These are phyloP conservation scores for Hypoxylon sp. DNA, from an alignment of 2,329 filamentous ascomycete genomes.

Conservation along the genomic window DNA sequence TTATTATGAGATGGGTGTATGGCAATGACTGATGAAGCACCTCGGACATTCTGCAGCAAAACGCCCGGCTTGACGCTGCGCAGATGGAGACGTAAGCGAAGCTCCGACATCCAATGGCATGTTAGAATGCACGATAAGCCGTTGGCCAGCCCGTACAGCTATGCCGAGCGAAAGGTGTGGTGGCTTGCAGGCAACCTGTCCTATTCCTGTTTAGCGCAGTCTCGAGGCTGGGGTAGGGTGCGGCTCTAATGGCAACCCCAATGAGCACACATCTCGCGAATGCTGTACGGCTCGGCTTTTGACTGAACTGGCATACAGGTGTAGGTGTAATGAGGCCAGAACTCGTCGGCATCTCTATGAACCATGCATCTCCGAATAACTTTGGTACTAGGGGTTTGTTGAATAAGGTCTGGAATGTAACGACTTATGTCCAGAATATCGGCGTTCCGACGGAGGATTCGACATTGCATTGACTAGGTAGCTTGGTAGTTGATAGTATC, in stretches of 20 bases:
- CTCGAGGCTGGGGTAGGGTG: constrained; percentile 34
- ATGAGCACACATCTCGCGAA: constrained; percentile 18
- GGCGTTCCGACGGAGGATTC: constrained; percentile 25
- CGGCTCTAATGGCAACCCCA: constrained; percentile 34
- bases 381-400: constrained; percentile 3
- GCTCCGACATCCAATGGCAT: constrained; percentile 17
- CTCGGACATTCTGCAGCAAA: constrained; percentile 39
- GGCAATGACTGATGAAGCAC: constrained; percentile 21
- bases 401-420: constrained; percentile 25
- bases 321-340: constrained; percentile 27
- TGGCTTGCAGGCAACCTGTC: constrained; percentile 38
- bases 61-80: constrained; percentile 30
- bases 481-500: constrained; percentile 9
- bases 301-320: constrained; percentile 24
- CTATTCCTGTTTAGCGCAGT: constrained; percentile 32
- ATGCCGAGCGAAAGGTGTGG: constrained; percentile 31
- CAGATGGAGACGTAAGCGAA: constrained; percentile 26
- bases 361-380: constrained; percentile 16
- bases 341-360: constrained; percentile 15
- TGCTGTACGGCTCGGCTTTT: constrained; percentile 23
- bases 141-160: constrained; percentile 24
- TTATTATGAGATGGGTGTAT: constrained; percentile 27
- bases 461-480: constrained; percentile 16
- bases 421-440: constrained; percentile 13
- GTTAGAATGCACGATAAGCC: constrained; percentile 22